Conservation (phyloP, 305 asterid species). For the Fraxinus floribunda region DNA sequence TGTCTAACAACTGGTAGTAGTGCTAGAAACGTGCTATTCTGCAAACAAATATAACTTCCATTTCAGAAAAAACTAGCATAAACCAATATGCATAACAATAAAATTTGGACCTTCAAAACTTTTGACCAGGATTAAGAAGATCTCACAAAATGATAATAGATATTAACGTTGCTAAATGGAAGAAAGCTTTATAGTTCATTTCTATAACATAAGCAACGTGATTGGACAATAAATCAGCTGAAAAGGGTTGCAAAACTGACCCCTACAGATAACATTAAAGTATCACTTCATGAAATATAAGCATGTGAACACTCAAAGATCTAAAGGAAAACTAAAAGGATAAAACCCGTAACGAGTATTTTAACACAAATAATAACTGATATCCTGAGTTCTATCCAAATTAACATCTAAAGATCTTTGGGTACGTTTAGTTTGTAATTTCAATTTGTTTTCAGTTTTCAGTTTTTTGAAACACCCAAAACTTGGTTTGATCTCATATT, state of each 20-base stretch:
- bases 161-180: background rate
- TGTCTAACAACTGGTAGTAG: conserved; percentile 85
- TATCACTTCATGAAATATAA: background rate
- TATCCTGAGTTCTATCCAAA: background rate
- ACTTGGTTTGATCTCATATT: no score
- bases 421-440: no score
- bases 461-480: no score
- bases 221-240: background rate
- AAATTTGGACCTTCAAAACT: background rate
- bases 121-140: background rate
- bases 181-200: background rate
- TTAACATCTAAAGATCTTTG: background rate
- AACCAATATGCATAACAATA: conserved; percentile 20
- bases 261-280: background rate
- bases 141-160: background rate
- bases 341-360: background rate
- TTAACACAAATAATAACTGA: background rate
- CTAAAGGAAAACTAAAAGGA: background rate
- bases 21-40: conserved; percentile 69
- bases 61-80: background rate
- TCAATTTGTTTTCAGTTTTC: no score
- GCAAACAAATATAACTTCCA: conserved; percentile 30
- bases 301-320: background rate
- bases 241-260: background rate
- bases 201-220: background rate